A percentile compares a stretch with the other conserved stretches of the same genome.
These are phyloP conservation scores for Paramecium biaurelia DNA, from an alignment of 73 alveolate genomes.

Conservation along the genomic window DNA sequence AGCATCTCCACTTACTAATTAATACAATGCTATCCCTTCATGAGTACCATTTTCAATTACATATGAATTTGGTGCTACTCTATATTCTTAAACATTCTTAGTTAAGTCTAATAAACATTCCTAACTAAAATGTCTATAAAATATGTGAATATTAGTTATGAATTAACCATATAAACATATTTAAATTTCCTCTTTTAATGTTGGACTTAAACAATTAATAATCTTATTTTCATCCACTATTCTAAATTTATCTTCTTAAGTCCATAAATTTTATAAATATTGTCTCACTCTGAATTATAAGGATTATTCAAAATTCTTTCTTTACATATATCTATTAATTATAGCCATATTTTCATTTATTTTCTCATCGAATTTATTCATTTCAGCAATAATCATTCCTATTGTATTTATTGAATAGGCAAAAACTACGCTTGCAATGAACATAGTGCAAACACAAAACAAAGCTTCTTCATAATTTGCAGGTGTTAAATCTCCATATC, in stretches of 20 bases:
- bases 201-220: not conserved
- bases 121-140: not conserved
- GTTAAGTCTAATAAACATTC: conserved; percentile 30
- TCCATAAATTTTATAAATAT: conserved; percentile 35
- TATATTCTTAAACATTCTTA: not conserved
- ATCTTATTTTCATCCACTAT: conserved; percentile 18
- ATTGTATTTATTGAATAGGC: conserved; percentile 57
- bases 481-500: conserved; percentile 66
- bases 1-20: conserved; percentile 35
- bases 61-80: conserved; percentile 23
- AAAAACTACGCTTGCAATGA: conserved; percentile 46
- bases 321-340: conserved; percentile 35
- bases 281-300: conserved; percentile 35
- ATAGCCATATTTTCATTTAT: conserved; percentile 60
- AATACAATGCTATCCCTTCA: not conserved
- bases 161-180: conserved; percentile 32
- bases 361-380: conserved; percentile 34
- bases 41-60: not conserved
- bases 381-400: conserved; percentile 45
- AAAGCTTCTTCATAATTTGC: conserved; percentile 33
- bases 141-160: not conserved
- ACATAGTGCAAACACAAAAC: conserved; percentile 54
- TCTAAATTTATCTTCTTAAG: not conserved
- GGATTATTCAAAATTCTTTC: not conserved
- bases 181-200: not conserved